phyloP scores from a whole-genome alignment of 768 basidiomycete species.

The Rhodocollybia butyracea region DNA sequence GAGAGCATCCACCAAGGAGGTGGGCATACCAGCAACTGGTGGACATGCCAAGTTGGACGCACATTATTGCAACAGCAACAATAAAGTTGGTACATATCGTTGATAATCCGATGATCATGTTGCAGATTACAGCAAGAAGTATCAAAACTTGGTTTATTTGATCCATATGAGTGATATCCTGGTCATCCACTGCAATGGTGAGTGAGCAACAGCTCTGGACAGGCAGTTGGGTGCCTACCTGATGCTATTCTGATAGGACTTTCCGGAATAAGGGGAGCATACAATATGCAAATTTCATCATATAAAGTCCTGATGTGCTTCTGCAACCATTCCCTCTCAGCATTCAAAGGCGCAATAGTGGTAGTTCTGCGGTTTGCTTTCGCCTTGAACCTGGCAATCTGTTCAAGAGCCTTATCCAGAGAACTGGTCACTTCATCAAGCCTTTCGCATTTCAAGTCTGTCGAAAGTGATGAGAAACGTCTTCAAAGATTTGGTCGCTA shows the following conservation, averaged over 20 bases:
- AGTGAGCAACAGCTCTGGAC: neutral
- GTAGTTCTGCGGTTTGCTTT: too few species aligned
- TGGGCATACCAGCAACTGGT: neutral
- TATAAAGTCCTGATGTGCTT: neutral
- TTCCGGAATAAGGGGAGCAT: neutral
- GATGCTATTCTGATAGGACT: neutral
- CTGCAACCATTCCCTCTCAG: neutral
- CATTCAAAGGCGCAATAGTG: too few species aligned
- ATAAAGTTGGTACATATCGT: slow-evolving; percentile 13
- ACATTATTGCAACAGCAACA: slow-evolving; percentile 4
- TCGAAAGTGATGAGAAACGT: too few species aligned
- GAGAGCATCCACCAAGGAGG: neutral
- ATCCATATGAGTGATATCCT: slow-evolving; percentile 6
- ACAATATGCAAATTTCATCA: neutral
- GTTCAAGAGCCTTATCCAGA: too few species aligned
- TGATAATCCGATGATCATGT: slow-evolving; percentile 13
- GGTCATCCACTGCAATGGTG: neutral
- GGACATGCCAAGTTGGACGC: slow-evolving; percentile 11
- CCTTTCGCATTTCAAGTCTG: too few species aligned
- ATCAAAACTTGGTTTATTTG: slow-evolving; percentile 8
- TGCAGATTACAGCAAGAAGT: slow-evolving; percentile 10
- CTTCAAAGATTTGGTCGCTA: too few species aligned
- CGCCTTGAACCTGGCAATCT: too few species aligned
- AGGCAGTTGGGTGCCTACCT: neutral
- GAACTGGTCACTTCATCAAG: too few species aligned